These are phyloP conservation scores for Cordyceps militaris DNA, from an alignment of 2,329 filamentous ascomycete genomes.

Conservation along the genomic window DNA sequence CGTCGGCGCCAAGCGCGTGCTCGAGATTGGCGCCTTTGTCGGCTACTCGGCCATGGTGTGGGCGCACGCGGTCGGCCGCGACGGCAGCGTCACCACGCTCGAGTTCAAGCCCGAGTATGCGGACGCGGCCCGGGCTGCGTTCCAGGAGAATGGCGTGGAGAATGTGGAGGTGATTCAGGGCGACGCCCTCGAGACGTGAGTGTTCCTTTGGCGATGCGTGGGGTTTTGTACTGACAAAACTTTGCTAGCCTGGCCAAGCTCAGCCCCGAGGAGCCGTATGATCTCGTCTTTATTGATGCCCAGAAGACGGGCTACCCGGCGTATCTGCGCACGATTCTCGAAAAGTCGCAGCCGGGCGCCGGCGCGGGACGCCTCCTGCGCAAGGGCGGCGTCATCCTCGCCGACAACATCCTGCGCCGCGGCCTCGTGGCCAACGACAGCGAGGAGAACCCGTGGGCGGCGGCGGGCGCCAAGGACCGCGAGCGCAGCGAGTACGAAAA, in stretches of 20 bases:
- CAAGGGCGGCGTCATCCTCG: conserved; percentile 43
- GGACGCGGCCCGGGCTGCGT: conserved; percentile 30
- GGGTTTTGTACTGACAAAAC: not conserved
- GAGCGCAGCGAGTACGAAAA: conserved; percentile 18
- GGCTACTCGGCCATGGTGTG: conserved; percentile 36
- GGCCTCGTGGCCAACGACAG: conserved; percentile 40
- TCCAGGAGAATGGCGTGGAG: conserved; percentile 31
- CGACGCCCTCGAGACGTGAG: conserved; percentile 40
- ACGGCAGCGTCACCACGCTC: conserved; percentile 35
- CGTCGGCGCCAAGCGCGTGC: conserved; percentile 32
- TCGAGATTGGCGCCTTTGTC: conserved; percentile 36
- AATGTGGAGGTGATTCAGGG: conserved; percentile 43
- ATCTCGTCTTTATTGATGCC: conserved; percentile 48
- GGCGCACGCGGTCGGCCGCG: conserved; percentile 32
- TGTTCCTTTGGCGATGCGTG: not conserved
- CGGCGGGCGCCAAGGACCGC: conserved; percentile 14
- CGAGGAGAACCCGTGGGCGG: conserved; percentile 27
- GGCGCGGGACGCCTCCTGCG: conserved; percentile 35
- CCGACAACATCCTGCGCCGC: conserved; percentile 46
- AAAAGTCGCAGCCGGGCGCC: conserved; percentile 31
- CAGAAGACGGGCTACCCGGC: conserved; percentile 44
- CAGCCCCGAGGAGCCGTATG: conserved; percentile 37
- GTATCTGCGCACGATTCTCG: conserved; percentile 41
- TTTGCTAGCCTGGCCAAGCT: conserved; percentile 25
- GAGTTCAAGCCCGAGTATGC: conserved; percentile 41